Base-by-base conservation (phyloP, 2,329 filamentous ascomycete genomes). In the Fusarium sambucinum region DNA sequence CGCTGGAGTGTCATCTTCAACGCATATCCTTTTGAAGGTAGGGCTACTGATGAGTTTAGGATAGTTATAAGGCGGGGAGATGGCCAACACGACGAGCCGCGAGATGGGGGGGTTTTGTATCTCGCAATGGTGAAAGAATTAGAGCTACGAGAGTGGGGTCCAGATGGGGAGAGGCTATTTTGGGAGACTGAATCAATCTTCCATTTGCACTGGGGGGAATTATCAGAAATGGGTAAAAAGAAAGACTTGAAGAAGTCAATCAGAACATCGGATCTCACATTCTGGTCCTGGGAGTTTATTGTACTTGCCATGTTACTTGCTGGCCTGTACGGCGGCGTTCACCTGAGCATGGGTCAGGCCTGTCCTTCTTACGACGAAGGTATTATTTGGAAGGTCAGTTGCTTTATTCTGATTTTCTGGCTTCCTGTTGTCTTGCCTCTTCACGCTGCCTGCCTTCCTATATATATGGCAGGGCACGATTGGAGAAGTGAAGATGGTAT, bases 161-260 rank as follows among this genome's bases (percentile, higher is more conserved):
- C 10, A 1, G 10, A 52, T 4, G n/a, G n/a, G 30, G 12, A 59
- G 1, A 27, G 9, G 1, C 6, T 25, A 3, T 60, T 60, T 9
- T 59, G 54, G 57, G 54, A 60, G 7, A 38, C 23, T 2, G 12
- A 17, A 3, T 37, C 21, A 10, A 32, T 51, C 13, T 10, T 60
- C 6, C n/a, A 42, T 13, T 0, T 48, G 6, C n/a, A 19, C 16
- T 1, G 1, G 0, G 1, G 2, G 9, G 2, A 10, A 2, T 1
- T 3, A 9, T 13, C 9, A 19, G 7, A 13, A 6, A 10, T 4
- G 6, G 2, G 6, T 2, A 3, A 6, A 2, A 16, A 32, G n/a
- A 12, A 13, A 35, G 10, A 7, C 3, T 8, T 3, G 10, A 33
- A 33, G 4, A 11, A 23, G 4, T 19, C 12, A 4, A 10, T 9